Conservation (phyloP, 208 protist species). For the Leishmania arabica region DNA sequence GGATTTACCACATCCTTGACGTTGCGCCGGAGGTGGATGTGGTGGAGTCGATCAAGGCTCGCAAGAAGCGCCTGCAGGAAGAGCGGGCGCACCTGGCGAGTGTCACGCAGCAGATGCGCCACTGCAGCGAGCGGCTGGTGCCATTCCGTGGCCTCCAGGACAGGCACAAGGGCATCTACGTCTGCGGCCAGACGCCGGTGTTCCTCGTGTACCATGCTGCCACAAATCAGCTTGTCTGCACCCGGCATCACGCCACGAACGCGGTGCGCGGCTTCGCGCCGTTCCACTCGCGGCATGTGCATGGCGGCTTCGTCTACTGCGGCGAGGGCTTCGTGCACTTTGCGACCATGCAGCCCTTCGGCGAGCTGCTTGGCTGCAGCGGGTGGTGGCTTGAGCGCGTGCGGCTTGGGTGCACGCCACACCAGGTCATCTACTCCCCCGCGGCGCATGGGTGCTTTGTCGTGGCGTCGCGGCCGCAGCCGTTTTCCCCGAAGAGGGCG, state of each 20-base stretch:
- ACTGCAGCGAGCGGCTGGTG: slow-evolving; percentile 71
- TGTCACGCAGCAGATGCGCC: slow-evolving; percentile 62
- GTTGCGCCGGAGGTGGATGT: slow-evolving; percentile 63
- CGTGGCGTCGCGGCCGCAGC: slow-evolving; percentile 59
- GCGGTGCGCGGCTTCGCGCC: slow-evolving; percentile 78
- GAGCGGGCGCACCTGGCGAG: slow-evolving; percentile 59
- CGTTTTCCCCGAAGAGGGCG: slow-evolving; percentile 67
- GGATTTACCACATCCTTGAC: slow-evolving; percentile 79
- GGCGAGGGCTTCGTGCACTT: slow-evolving; percentile 82
- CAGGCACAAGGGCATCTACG: slow-evolving; percentile 60
- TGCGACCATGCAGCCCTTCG: slow-evolving; percentile 65
- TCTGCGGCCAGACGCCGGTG: slow-evolving; percentile 85
- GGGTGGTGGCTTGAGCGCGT: slow-evolving; percentile 76
- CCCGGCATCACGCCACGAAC: slow-evolving; percentile 56
- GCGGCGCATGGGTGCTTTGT: slow-evolving; percentile 73
- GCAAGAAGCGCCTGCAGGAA: slow-evolving; percentile 56
- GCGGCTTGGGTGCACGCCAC: slow-evolving; percentile 77
- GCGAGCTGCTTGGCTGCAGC: slow-evolving; percentile 36
- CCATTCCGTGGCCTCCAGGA: slow-evolving; percentile 49
- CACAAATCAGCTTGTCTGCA: slow-evolving; percentile 58
- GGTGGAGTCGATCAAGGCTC: slow-evolving; percentile 80
- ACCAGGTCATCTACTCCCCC: slow-evolving; percentile 76
- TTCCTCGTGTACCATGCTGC: slow-evolving; percentile 68
- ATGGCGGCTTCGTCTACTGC: slow-evolving; percentile 79
- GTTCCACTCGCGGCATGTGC: slow-evolving; percentile 56